Evolutionary conservation across 2,329 filamentous ascomycete genomes (phyloP), one percentile per base, ranked within the genome.

Genomic region (Phaeosphaeria sp.): DNA sequence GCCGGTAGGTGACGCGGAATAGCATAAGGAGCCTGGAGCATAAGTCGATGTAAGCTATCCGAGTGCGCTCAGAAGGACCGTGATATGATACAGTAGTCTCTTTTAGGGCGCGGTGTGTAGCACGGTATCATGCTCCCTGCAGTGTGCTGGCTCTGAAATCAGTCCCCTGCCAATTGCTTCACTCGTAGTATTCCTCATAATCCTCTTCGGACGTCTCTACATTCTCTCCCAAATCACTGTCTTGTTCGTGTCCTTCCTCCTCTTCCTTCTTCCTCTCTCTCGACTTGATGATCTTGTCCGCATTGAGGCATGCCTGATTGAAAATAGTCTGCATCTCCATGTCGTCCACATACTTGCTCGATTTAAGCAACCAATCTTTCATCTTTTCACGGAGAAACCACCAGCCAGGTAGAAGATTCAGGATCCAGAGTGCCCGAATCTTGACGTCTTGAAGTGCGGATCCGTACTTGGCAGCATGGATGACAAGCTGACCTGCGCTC

Each of bases 391-490:
- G 61, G 15, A 71, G 27, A 22, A 62, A 64, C 66, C 66, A 72
- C 68, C 68, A 69, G 2, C 59, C 64, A 0, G 68, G 64, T 27
- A 71, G 13, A n/a, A 61, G 61, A 1, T 66, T 66, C n/a, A 67
- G 43, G 9, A 47, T 58, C 0, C 66, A 66, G 7, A 72, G 51
- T 3, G 62, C 60, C 0, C 63, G 55, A 0, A 72, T 50, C 17
- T 66, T 66, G 15, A 59, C 17, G 0, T 55, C 46, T 0, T 55
- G 33, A 22, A 58, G 60, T 49, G 65, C 58, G 36, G 63, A 48
- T 23, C 49, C 33, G 44, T 62, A 63, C 36, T 20, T 46, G 10
- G 52, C 60, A 6, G 58, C 47, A 20, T 53, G 25, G 0, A 53
- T 50, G 11, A 65, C 49, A 15, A 60, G 44, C 13, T 46, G 25